Evolutionary conservation across 2,329 filamentous ascomycete genomes (phyloP), one percentile per base, ranked within the genome.

Genomic region (Cladosporium colombiae): DNA sequence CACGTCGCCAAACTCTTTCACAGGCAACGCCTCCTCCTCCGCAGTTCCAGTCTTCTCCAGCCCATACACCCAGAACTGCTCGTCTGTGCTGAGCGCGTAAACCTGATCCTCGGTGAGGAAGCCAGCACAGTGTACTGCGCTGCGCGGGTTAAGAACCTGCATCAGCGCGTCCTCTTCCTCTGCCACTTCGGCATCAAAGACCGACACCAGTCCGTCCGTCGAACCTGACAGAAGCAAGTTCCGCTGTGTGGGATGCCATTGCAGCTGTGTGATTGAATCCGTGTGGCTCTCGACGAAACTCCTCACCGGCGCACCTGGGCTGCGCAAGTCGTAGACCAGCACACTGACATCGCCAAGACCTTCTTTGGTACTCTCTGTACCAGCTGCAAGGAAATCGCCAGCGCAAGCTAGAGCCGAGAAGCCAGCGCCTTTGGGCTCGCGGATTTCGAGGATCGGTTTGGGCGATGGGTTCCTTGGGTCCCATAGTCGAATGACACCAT

Each of bases 141-240:
- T 86, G 44, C 86, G 84, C 74, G 91, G 90, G 77, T 94, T 94
- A 75, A 93, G 88, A 14, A 92, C 91, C 77, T 92, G 90, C 66
- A 90, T 82, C 23, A 93, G 81, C 0, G 91, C 88, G 56, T 94
- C 91, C 74, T 94, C 91, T 77, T 94, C 91, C 70, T 91, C 89
- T 21, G 82, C 78, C 66, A 91, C 84, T 57, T 84, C 83, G 21
- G 86, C 89, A 78, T 95, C 89, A 78, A 90, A 91, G 55, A 94
- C 81, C 73, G 91, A 93, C 72, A 94, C 84, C 1, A 94, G 84
- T 7, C 91, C 91, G 77, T 95, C 91, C 16, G 91, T 94, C 44
- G 90, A 92, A 52, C 90, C 90, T 1, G 90, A 92, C 13, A 94
- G 82, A 6, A 94, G 84, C 18, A 91, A 80, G 53, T 85, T 82